phyloP scores from a whole-genome alignment of 2,329 filamentous ascomycete genomes.

The Cladosporium cucumerinum region DNA sequence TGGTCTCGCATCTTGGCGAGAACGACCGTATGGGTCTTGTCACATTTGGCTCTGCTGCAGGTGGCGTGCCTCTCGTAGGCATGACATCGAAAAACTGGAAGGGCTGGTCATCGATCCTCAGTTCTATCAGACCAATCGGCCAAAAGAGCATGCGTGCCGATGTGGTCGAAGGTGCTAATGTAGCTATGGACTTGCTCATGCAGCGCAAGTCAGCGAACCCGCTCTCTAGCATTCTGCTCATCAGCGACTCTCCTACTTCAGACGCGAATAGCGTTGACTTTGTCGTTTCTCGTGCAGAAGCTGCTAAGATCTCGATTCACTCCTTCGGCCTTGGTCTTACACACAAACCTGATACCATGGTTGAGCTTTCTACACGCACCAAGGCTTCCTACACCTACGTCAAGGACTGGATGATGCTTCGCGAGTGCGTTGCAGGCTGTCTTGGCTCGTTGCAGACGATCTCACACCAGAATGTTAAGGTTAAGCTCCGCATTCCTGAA shows the following conservation, averaged over 20 bases:
- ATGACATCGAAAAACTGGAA: constrained; percentile 96
- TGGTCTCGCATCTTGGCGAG: constrained; percentile 85
- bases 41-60: constrained; percentile 91
- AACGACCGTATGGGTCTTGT: constrained; percentile 95
- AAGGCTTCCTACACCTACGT: constrained; percentile 98
- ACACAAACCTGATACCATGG: constrained; percentile 98
- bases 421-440: constrained; percentile 91
- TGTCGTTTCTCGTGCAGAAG: constrained; percentile 92
- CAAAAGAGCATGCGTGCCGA: constrained; percentile 96
- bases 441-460: constrained; percentile 86
- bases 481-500: constrained; percentile 90
- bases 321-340: constrained; percentile 95
- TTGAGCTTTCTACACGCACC: constrained; percentile 89
- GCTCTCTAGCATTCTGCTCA: constrained; percentile 89
- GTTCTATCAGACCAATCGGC: constrained; percentile 85
- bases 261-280: constrained; percentile 96
- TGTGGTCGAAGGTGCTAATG: constrained; percentile 94
- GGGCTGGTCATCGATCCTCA: constrained; percentile 82
- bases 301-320: constrained; percentile 95
- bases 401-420: constrained; percentile 99
- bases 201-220: constrained; percentile 95
- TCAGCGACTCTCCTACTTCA: constrained; percentile 93
- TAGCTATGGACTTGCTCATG: constrained; percentile 98
- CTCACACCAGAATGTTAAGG: constrained; percentile 97
- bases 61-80: constrained; percentile 90